Evolutionary conservation across 139 green algal genomes (phyloP).

Genomic region (Zygnema circumcarinatum): DNA sequence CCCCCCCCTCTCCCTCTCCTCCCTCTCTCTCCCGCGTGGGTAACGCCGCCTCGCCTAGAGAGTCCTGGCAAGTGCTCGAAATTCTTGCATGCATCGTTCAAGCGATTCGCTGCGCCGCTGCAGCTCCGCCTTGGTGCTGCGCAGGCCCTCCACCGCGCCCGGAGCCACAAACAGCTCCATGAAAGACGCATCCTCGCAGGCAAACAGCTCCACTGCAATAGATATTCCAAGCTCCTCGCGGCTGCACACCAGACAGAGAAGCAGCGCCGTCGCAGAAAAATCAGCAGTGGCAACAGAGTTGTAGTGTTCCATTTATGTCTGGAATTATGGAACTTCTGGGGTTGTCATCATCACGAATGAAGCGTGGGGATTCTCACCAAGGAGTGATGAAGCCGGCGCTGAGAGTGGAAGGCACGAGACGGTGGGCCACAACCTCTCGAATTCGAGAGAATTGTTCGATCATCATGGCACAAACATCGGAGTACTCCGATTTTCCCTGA

Average conservation of each 20-base stretch:
- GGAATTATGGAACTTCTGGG: neutral
- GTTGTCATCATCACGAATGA: neutral
- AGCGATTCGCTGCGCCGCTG: neutral
- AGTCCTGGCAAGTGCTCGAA: neutral
- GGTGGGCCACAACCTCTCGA: conserved; percentile 66
- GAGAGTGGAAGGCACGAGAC: conserved; percentile 78
- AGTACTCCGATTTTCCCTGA: neutral
- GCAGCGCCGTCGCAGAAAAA: no score
- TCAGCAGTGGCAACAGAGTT: neutral
- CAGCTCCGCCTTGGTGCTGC: neutral
- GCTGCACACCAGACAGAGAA: no score
- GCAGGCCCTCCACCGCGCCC: neutral
- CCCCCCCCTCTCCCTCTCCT: no score
- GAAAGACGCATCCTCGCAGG: neutral
- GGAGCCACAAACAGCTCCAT: conserved; percentile 7
- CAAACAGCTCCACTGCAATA: conserved; percentile 16
- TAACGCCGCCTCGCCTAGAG: no score
- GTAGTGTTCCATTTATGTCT: neutral
- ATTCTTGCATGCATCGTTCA: conserved; percentile 7
- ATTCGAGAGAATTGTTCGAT: conserved; percentile 63
- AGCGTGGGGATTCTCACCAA: conserved; percentile 61
- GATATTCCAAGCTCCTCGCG: neutral
- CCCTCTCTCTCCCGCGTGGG: no score
- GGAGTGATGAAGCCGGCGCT: conserved; percentile 86
- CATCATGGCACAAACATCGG: conserved; percentile 8